Percentiles rank a stretch among this genome's conserved stretches.
phyloP scores from a whole-genome alignment of 2,329 filamentous ascomycete species.

The Aureobasidium zeae region DNA sequence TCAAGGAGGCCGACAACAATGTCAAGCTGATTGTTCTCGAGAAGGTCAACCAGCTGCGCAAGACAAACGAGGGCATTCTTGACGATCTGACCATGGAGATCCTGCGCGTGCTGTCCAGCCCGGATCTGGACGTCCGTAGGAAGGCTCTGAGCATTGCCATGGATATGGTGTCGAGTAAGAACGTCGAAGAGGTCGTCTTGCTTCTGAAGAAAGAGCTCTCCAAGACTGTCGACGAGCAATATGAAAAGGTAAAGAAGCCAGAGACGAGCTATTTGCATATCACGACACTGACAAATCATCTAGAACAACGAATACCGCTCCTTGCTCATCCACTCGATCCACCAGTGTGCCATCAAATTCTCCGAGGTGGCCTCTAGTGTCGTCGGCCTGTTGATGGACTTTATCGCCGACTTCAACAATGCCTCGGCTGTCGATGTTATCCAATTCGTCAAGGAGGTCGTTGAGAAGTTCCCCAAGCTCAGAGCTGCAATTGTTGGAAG shows the following conservation, averaged over 20 bases:
- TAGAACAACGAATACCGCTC: constrained; percentile 86
- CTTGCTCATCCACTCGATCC: constrained; percentile 90
- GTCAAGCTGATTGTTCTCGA: constrained; percentile 98
- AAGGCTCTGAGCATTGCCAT: constrained; percentile 85
- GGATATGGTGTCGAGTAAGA: constrained; percentile 98
- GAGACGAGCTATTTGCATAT: neutral
- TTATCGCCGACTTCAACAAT: constrained; percentile 97
- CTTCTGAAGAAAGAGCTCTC: constrained; percentile 94
- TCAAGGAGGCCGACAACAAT: constrained; percentile 98
- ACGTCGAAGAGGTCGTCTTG: constrained; percentile 93
- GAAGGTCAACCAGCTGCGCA: constrained; percentile 76
- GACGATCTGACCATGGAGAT: constrained; percentile 97
- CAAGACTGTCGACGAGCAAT: constrained; percentile 97
- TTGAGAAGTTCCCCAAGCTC: constrained; percentile 91
- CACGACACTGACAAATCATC: constrained; percentile 20
- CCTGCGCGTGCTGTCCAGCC: constrained; percentile 83
- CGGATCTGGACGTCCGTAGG: constrained; percentile 88
- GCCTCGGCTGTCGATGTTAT: constrained; percentile 95
- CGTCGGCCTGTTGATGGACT: constrained; percentile 95
- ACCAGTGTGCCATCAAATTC: constrained; percentile 98
- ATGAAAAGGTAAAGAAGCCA: constrained; percentile 60
- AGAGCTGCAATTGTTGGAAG: constrained; percentile 79
- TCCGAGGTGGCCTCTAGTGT: constrained; percentile 96
- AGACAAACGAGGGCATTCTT: constrained; percentile 80
- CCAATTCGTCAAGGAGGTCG: constrained; percentile 96